These are phyloP conservation scores for Phoenix dactylifera DNA, from an alignment of 176 grass and related monocot species.

Conservation along the genomic window DNA sequence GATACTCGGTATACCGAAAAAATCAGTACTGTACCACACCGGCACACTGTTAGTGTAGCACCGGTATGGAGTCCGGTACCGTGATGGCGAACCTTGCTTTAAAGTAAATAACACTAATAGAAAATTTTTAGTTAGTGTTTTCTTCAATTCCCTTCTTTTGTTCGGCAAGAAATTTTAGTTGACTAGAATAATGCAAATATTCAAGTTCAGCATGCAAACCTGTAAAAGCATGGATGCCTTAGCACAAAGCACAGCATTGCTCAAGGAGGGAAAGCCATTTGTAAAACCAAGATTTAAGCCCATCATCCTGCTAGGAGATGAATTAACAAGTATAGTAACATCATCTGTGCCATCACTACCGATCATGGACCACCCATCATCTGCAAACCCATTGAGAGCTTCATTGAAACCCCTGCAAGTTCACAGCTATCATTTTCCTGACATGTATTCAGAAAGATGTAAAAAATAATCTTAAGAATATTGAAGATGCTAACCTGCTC, in stretches of 20 bases:
- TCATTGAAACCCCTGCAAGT: slow-evolving; percentile 74
- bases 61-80: no score
- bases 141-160: no score
- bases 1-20: no score
- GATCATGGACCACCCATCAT: slow-evolving; percentile 78
- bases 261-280: slow-evolving; percentile 39
- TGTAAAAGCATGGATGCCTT: slow-evolving; percentile 92
- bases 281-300: slow-evolving; percentile 39
- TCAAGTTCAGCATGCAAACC: slow-evolving; percentile 23
- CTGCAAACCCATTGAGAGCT: slow-evolving; percentile 72
- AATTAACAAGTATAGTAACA: slow-evolving; percentile 66
- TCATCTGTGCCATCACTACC: slow-evolving; percentile 60
- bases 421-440: neutral
- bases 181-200: slow-evolving; percentile 1
- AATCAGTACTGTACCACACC: no score
- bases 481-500: slow-evolving; percentile 40
- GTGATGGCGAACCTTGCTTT: no score
- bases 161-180: no score
- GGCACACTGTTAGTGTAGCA: no score
- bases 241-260: slow-evolving; percentile 67
- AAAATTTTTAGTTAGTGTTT: no score
- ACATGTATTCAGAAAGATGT: neutral
- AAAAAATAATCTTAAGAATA: neutral
- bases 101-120: no score
- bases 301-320: slow-evolving; percentile 55